phyloP scores from a whole-genome alignment of 345 rosid species.

The Lepidium sativum region DNA sequence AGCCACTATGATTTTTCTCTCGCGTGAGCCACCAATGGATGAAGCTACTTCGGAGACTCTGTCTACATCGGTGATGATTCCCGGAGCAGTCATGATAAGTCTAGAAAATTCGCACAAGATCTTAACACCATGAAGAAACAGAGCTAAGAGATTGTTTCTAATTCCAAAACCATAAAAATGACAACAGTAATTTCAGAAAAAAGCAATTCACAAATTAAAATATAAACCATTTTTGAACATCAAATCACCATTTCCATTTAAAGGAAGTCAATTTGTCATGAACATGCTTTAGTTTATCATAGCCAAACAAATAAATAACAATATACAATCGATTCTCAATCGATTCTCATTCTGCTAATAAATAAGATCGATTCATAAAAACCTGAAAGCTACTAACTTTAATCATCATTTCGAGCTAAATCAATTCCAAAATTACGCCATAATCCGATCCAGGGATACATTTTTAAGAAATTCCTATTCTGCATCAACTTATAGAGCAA shows the following conservation, averaged over 20 bases:
- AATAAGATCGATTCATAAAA: neutral
- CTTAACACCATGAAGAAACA: conserved; percentile 39
- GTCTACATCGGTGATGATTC: conserved; percentile 28
- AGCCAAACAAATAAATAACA: neutral
- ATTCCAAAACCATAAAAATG: neutral
- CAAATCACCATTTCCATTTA: neutral
- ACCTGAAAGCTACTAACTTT: neutral
- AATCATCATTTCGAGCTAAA: neutral
- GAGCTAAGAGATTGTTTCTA: neutral
- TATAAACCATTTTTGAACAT: too few relatives aligned
- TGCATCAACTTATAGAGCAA: too few relatives aligned
- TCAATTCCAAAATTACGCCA: neutral
- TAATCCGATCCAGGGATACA: too few relatives aligned
- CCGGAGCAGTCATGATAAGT: conserved; percentile 47
- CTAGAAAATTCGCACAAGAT: conserved; percentile 44
- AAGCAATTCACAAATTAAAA: too few relatives aligned
- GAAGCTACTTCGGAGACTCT: conserved; percentile 23
- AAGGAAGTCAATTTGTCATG: neutral
- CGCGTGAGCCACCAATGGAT: conserved; percentile 1
- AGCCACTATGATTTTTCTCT: conserved; percentile 30
- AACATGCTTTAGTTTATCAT: neutral
- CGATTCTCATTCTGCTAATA: neutral
- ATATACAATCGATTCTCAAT: neutral
- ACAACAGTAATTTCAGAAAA: neutral
- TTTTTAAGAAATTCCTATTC: too few relatives aligned